These are phyloP conservation scores for Globisporangium ultimum DNA, from an alignment of 352 stramenopile genomes.

Conservation along the genomic window DNA sequence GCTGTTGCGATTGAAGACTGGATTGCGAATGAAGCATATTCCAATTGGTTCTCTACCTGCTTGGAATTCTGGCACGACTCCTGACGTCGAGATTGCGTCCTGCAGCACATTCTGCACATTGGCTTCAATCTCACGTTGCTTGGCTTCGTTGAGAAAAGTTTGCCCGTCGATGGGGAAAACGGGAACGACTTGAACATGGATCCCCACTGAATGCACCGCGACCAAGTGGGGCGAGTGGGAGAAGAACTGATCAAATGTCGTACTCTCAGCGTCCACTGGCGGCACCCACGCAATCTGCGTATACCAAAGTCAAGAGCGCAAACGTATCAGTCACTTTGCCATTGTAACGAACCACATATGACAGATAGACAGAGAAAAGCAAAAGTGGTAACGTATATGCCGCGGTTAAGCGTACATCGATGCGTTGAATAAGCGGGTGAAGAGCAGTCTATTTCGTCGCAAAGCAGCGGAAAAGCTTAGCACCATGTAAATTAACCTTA, in stretches of 20 bases:
- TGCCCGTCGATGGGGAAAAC: neutral
- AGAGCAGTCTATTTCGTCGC: conserved; percentile 10
- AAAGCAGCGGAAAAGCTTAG: neutral
- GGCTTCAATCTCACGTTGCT: conserved; percentile 25
- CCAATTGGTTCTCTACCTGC: conserved; percentile 9
- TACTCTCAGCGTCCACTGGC: conserved; percentile 18
- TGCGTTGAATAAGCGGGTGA: conserved; percentile 28
- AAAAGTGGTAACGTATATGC: too few species aligned
- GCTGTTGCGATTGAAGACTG: neutral
- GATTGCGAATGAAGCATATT: too few species aligned
- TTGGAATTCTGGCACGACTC: conserved; percentile 9
- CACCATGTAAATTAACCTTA: too few species aligned
- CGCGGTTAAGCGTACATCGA: conserved; percentile 24
- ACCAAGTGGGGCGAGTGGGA: conserved; percentile 22
- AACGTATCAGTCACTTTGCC: too few species aligned
- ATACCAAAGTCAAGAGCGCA: too few species aligned
- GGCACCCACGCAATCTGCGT: conserved; percentile 34
- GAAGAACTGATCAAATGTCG: conserved; percentile 35
- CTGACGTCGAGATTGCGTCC: conserved; percentile 18
- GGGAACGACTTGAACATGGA: conserved; percentile 25
- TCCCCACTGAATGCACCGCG: conserved; percentile 22
- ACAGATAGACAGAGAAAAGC: too few species aligned
- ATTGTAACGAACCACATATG: too few species aligned
- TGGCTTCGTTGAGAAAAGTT: conserved; percentile 14
- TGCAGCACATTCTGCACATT: conserved; percentile 28